phyloP scores from a whole-genome alignment of 306 rosid species.

The Luffa aegyptiaca region DNA sequence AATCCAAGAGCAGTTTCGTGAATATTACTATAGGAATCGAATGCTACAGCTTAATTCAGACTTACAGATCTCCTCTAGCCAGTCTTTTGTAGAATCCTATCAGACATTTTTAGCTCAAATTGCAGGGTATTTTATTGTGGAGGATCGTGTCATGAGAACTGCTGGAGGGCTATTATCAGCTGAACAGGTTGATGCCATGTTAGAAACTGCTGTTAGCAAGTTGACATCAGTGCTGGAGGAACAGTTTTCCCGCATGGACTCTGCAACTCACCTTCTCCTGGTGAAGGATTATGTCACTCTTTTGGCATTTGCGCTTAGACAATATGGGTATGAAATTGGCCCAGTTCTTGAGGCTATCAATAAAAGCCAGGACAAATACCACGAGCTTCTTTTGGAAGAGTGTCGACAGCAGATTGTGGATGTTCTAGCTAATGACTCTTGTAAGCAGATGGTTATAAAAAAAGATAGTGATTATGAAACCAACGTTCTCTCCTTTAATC shows the following conservation, averaged over 20 bases:
- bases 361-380: slow-evolving; percentile 51
- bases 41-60: slow-evolving; percentile 84
- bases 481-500: slow-evolving; percentile 51
- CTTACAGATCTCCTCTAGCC: slow-evolving; percentile 63
- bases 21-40: slow-evolving; percentile 73
- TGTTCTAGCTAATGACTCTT: slow-evolving; percentile 52
- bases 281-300: slow-evolving; percentile 95
- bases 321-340: slow-evolving; percentile 70
- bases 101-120: slow-evolving; percentile 77
- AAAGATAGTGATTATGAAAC: slow-evolving; percentile 68
- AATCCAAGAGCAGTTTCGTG: slow-evolving; percentile 56
- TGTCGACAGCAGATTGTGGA: slow-evolving; percentile 42
- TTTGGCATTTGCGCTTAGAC: slow-evolving; percentile 57
- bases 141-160: slow-evolving; percentile 76
- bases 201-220: slow-evolving; percentile 67
- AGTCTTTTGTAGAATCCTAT: slow-evolving; percentile 67
- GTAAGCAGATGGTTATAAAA: slow-evolving; percentile 81
- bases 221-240: slow-evolving; percentile 49
- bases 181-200: slow-evolving; percentile 72
- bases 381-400: slow-evolving; percentile 64
- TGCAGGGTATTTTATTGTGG: slow-evolving; percentile 84
- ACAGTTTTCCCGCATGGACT: slow-evolving; percentile 69
- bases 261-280: slow-evolving; percentile 69
- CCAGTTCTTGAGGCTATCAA: slow-evolving; percentile 61
- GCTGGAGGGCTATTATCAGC: slow-evolving; percentile 46